phyloP scores from a whole-genome alignment of 192 early-diverging fungal species.

The Jimgerdemannia flammicorona region DNA sequence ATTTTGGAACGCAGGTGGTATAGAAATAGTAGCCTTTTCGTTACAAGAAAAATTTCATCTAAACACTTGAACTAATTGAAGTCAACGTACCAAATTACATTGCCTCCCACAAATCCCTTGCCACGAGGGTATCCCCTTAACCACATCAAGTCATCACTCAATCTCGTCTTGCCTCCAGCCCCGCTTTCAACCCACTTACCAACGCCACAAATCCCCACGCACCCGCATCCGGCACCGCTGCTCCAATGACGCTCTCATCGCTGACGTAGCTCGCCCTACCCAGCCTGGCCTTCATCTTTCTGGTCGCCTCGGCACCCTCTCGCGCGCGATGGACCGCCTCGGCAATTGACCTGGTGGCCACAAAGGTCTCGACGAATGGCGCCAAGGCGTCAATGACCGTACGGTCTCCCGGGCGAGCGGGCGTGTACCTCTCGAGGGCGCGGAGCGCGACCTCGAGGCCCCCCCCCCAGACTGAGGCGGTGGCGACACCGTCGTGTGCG shows the following conservation, averaged over 20 bases:
- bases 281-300: constrained; percentile 52
- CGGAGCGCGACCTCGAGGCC: constrained; percentile 55
- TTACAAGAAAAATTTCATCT: too few relatives aligned
- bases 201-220: constrained; percentile 58
- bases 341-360: constrained; percentile 26
- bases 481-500: constrained; percentile 16
- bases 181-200: constrained; percentile 42
- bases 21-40: too few relatives aligned
- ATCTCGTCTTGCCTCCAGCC: constrained; percentile 22
- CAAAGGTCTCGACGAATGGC: constrained; percentile 55
- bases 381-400: constrained; percentile 69
- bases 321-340: constrained; percentile 48
- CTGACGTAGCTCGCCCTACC: constrained; percentile 63
- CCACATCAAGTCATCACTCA: too few relatives aligned
- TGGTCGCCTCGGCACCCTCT: constrained; percentile 51
- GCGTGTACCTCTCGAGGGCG: constrained; percentile 60
- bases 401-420: constrained; percentile 66
- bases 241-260: constrained; percentile 33
- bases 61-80: too few relatives aligned
- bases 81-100: too few relatives aligned
- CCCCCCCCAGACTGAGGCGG: constrained; percentile 39
- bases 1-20: too few relatives aligned
- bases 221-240: constrained; percentile 50
- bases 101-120: too few relatives aligned
- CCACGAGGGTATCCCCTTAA: too few relatives aligned